Conservation (phyloP, 371 early-diverging fungal genomes). For the Racocetra persica region DNA sequence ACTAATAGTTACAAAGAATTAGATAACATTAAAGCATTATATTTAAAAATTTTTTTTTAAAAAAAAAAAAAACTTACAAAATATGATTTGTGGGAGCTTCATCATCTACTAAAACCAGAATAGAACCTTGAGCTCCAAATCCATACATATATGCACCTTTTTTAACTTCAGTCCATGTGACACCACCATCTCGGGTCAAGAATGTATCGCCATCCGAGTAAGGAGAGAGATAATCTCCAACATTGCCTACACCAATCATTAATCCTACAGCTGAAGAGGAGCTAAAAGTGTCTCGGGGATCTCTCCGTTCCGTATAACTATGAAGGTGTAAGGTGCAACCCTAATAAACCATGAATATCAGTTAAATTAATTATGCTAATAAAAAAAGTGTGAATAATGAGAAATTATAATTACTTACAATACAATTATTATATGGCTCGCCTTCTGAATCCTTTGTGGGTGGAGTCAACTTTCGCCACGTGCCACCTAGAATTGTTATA, state of each 20-base stretch:
- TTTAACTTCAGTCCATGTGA: constrained; percentile 74
- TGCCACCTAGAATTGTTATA: constrained; percentile 35
- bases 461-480: constrained; percentile 68
- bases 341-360: background rate
- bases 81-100: constrained; percentile 77
- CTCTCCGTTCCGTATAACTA: constrained; percentile 80
- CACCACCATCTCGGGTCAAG: constrained; percentile 85
- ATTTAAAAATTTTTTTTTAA: constrained; percentile 44
- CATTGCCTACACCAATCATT: constrained; percentile 93
- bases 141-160: constrained; percentile 83
- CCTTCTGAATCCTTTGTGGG: constrained; percentile 64
- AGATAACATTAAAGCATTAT: constrained; percentile 25
- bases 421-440: constrained; percentile 47
- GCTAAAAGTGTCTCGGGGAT: constrained; percentile 80
- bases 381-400: background rate
- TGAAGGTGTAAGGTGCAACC: constrained; percentile 79
- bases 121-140: constrained; percentile 88
- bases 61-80: constrained; percentile 50
- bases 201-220: constrained; percentile 83
- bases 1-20: constrained; percentile 26
- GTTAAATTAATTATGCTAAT: background rate
- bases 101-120: constrained; percentile 76
- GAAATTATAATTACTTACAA: constrained; percentile 30
- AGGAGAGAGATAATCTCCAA: constrained; percentile 69
- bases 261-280: constrained; percentile 85